Conservation (phyloP, 1,139 yeast genomes). For the Oligophagozyma castellii region DNA sequence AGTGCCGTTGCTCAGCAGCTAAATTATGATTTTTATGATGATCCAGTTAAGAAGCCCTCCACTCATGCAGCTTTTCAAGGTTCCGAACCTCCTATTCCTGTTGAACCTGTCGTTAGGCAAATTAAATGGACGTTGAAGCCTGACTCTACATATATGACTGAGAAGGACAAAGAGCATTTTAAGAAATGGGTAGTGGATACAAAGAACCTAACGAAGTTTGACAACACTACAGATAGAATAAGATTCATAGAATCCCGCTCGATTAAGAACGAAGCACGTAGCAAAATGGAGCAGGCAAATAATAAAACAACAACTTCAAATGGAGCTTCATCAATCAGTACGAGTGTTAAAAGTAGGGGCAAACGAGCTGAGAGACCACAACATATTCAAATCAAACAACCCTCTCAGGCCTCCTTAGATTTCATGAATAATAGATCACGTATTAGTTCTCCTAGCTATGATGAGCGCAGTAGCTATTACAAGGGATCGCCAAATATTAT, state of each 20-base stretch:
- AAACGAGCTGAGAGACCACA: conserved; percentile 13
- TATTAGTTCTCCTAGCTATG: conserved; percentile 25
- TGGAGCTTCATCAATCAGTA: background rate
- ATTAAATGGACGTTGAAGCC: conserved; percentile 20
- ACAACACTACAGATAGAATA: conserved; percentile 25
- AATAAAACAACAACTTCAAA: conserved; percentile 1
- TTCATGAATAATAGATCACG: conserved; percentile 10
- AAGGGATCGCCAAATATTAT: too few relatives aligned
- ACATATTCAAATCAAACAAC: conserved; percentile 15
- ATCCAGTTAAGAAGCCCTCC: conserved; percentile 4
- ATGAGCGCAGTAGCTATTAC: conserved; percentile 26
- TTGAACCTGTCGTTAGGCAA: conserved; percentile 4
- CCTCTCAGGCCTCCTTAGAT: conserved; percentile 6
- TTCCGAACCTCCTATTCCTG: background rate
- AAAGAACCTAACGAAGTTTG: conserved; percentile 28
- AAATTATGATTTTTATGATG: conserved; percentile 1
- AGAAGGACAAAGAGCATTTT: conserved; percentile 25
- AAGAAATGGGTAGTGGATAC: conserved; percentile 35
- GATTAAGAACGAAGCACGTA: conserved; percentile 9
- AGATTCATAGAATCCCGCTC: conserved; percentile 23
- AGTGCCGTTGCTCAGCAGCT: conserved; percentile 2
- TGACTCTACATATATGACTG: conserved; percentile 18
- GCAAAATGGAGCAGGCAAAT: too few relatives aligned
- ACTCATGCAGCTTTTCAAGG: background rate
- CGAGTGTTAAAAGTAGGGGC: too few relatives aligned